Evolutionary conservation across 305 asterid genomes (phyloP), one percentile per base, ranked within the genome.

Genomic region (Fraxinus floribunda): DNA sequence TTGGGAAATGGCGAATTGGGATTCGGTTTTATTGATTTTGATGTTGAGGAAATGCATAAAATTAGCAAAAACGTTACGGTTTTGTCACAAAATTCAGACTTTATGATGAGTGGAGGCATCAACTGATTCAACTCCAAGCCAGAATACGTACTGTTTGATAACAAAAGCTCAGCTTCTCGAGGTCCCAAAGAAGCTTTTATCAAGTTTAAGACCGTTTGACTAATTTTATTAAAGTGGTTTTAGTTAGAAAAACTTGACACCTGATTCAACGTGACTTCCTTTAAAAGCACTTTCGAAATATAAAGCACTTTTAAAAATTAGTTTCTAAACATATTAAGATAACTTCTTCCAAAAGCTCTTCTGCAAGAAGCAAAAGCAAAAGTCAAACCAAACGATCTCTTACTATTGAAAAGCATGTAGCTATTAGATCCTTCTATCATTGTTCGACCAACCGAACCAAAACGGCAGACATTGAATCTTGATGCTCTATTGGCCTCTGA

Each of bases 341-440:
- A 44, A 0, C 4, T 44, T 44, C 16, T 44, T 44, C 16, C 16
- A 44, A 44, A 39, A 44, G 0, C 16, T 44, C 16, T 44, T 44
- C 16, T 44, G 2, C 52, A 44, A 44, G 16, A 44, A 44, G 5
- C 15, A 44, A 4, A 44, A 44, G 15, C 13, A 9, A 41, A 39
- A 9, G 49, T 0, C 55, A 44, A 10, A 15, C 4, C 16, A 10
- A 44, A 44, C 16, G 16, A 44, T 44, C 52, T 0, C 52, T 44
- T 36, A 85, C 87, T 16, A 77, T 94, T 39, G 92, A 79, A 72
- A 94, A 91, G 81, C 75, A 83, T 41, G 98, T 93, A 75, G 79
- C 77, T 75, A 80, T 88, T 24, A 84, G 60, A 83, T 82, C 90
- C 68, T 77, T 83, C 57, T 34, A 30, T 30, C 26, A 64, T 39